Evolutionary conservation across 2,329 filamentous ascomycete genomes (phyloP).

Genomic region (Fusarium nelsonii): DNA sequence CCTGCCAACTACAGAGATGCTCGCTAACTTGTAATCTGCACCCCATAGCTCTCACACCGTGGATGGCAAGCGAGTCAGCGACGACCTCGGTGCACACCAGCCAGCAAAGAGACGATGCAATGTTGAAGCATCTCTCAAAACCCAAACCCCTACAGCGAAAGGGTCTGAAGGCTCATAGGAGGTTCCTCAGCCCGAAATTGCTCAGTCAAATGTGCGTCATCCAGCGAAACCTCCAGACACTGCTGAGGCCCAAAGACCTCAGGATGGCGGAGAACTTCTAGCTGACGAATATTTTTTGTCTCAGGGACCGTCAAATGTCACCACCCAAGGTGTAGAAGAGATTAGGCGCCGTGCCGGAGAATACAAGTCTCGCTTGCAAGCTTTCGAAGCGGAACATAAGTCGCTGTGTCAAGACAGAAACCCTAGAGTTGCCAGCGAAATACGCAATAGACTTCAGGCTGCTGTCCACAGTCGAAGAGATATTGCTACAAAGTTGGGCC

Average conservation of each 20-base stretch:
- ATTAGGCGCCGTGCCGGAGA: neutral
- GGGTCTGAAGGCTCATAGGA: fast-evolving
- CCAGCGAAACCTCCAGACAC: neutral
- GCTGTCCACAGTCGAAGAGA: neutral
- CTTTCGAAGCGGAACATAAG: neutral
- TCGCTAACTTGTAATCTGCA: neutral
- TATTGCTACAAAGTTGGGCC: neutral
- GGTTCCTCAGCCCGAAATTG: fast-evolving
- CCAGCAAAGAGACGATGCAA: neutral
- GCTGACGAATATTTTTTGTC: neutral
- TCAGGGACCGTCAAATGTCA: no score
- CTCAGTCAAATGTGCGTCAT: neutral
- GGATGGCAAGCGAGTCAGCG: neutral
- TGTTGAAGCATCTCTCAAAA: neutral
- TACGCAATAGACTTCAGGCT: no score
- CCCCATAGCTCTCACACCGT: neutral
- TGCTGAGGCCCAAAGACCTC: neutral
- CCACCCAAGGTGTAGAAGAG: no score
- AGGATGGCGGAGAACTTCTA: neutral
- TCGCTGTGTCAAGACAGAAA: neutral
- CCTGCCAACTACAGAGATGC: neutral
- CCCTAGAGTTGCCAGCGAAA: neutral
- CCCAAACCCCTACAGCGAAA: no score
- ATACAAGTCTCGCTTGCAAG: neutral
- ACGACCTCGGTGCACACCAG: no score